Evolutionary conservation across 805 yeast genomes (phyloP), one percentile per base, ranked within the genome.

Genomic region (Pachysolen tannophilus): DNA sequence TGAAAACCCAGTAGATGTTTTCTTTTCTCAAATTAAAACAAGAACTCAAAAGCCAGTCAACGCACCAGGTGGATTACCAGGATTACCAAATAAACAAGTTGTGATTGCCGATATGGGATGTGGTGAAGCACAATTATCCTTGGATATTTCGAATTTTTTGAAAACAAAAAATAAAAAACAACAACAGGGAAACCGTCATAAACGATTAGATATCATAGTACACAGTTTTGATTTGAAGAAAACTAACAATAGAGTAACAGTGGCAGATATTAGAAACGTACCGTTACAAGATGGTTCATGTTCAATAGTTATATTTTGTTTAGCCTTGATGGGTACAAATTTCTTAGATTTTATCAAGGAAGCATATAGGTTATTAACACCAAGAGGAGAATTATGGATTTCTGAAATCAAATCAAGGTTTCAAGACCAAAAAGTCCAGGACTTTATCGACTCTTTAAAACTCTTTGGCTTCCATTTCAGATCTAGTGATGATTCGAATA

Each of bases 61-160:
- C 56, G 95, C 97, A 1, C 97, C 97, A 4, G 97, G 97, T 44
- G 97, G 97, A 3, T 67, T 88, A 37, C 96, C 96, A 1, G 94
- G 92, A 14, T 53, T 76, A 26, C 56, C 53, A 6, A 59, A 58
- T 32, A 75, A 75, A 37, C 69, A 70, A 40, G 77, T 90, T 25
- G 86, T 82, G 3, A 72, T 92, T 40, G 97, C 97, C 0, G 98
- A 92, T 61, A 90, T 92, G 97, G 99, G 98, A 8, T 92, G 98
- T 57, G 99, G 98, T 37, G 98, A 92, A 58, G 98, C 97, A 0
- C 82, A 83, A 48, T 68, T 92, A 31, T 78, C 95, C 1, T 57
- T 66, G 26, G 83, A 86, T 46, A 69, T 84, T 33, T 64, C 64
- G 33, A 65, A 69, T 8, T 71, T 72, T 46, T 60, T 71, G 41